phyloP scores from a whole-genome alignment of 768 basidiomycete species.

The Tubosaeta sp. region DNA sequence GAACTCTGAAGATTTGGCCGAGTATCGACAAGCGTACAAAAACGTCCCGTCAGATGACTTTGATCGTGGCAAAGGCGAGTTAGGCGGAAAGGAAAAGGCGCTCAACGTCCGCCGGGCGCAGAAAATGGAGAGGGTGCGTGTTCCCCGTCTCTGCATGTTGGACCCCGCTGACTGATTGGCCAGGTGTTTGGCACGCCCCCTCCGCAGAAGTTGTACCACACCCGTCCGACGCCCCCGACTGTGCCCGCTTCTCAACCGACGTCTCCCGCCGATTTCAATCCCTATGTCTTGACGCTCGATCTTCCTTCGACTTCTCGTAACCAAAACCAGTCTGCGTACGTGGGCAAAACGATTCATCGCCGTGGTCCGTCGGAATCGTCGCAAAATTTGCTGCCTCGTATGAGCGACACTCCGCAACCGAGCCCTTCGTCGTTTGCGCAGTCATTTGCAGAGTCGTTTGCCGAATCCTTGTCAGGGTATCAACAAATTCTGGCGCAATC shows the following conservation, averaged over 20 bases:
- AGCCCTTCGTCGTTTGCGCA: constrained; percentile 18
- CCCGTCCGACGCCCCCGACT: constrained; percentile 44
- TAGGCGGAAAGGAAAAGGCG: constrained; percentile 70
- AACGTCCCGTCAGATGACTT: constrained; percentile 46
- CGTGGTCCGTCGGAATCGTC: constrained; percentile 67
- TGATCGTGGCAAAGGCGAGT: constrained; percentile 65
- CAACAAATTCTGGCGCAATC: constrained; percentile 33
- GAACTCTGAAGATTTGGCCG: constrained; percentile 29
- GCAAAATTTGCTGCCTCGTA: constrained; percentile 42
- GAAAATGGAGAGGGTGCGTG: constrained; percentile 81
- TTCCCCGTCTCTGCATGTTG: not conserved
- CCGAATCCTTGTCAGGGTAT: constrained; percentile 16
- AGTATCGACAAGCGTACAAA: constrained; percentile 45
- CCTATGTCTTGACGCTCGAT: constrained; percentile 20
- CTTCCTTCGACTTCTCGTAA: constrained; percentile 32
- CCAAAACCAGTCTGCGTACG: constrained; percentile 48
- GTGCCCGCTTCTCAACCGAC: constrained; percentile 26
- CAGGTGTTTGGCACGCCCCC: constrained; percentile 83
- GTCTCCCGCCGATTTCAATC: constrained; percentile 15
- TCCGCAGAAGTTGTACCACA: constrained; percentile 75
- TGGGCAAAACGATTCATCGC: constrained; percentile 41
- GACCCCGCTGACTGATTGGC: constrained; percentile 1
- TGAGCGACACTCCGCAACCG: constrained; percentile 10
- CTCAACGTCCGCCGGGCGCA: constrained; percentile 74
- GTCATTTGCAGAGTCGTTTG: constrained; percentile 19